phyloP scores from a whole-genome alignment of 352 stramenopile species.

The Elongisporangium senticosum region DNA sequence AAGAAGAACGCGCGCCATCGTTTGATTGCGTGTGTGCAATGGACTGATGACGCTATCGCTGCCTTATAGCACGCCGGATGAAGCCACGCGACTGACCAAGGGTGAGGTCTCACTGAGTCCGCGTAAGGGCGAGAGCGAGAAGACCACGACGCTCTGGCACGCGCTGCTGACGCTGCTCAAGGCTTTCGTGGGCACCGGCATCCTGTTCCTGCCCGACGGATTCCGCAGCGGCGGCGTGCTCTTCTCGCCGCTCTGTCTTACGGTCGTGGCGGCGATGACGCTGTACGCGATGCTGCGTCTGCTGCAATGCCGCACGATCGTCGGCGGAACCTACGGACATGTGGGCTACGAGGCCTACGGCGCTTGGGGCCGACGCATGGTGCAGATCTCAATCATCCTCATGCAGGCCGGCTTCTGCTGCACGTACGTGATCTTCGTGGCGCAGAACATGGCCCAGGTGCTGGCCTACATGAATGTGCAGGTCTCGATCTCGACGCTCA shows the following conservation, averaged over 20 bases:
- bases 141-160: conserved; percentile 78
- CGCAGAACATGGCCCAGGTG: conserved; percentile 72
- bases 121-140: conserved; percentile 32
- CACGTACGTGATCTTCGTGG: conserved; percentile 82
- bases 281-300: conserved; percentile 74
- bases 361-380: conserved; percentile 59
- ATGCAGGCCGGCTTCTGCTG: conserved; percentile 84
- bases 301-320: conserved; percentile 56
- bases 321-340: conserved; percentile 76
- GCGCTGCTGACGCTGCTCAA: conserved; percentile 74
- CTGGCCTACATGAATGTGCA: conserved; percentile 41
- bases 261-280: conserved; percentile 56
- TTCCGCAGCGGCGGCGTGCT: conserved; percentile 69
- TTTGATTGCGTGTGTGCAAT: too few species aligned
- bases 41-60: background rate
- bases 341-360: conserved; percentile 65
- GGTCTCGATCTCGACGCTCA: conserved; percentile 46
- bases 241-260: conserved; percentile 66
- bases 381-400: conserved; percentile 79
- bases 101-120: conserved; percentile 16
- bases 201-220: conserved; percentile 72
- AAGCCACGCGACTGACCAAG: background rate
- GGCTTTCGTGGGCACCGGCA: conserved; percentile 75
- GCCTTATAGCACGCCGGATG: background rate
- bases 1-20: background rate